Conservation (phyloP, 164 flowering plant species). For the Liquidambar formosana region DNA sequence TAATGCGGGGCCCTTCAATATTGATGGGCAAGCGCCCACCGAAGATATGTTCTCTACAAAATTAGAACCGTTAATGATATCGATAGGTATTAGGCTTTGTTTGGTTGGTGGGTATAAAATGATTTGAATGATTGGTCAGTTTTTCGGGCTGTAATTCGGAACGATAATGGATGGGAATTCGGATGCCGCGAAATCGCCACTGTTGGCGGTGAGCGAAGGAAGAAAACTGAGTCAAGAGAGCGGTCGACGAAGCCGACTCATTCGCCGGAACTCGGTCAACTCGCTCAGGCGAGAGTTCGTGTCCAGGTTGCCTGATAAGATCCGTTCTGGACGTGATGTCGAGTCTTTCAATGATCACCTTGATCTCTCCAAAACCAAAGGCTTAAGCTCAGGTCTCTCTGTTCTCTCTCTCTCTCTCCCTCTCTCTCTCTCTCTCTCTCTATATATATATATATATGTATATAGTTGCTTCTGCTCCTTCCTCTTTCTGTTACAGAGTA, state of each 20-base stretch:
- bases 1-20: too few species aligned
- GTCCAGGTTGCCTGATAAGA: slow-evolving; percentile 45
- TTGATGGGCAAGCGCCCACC: too few species aligned
- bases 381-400: slow-evolving; percentile 36
- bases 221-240: background rate
- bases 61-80: too few species aligned
- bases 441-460: too few species aligned
- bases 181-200: slow-evolving; percentile 12
- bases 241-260: slow-evolving; percentile 10
- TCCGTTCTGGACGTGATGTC: slow-evolving; percentile 36
- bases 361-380: slow-evolving; percentile 30
- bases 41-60: too few species aligned
- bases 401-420: background rate
- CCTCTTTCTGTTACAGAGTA: background rate
- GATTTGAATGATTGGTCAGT: too few species aligned
- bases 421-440: background rate
- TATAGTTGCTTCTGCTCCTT: background rate
- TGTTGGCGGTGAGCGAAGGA: slow-evolving; percentile 10
- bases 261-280: slow-evolving; percentile 32
- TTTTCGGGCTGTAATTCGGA: too few species aligned
- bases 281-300: slow-evolving; percentile 40
- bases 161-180: slow-evolving; percentile 15
- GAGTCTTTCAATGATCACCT: slow-evolving; percentile 34
- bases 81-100: too few species aligned
- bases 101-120: too few species aligned